Conservation (phyloP, 495 filamentous ascomycete species). For the Podospora australis region DNA sequence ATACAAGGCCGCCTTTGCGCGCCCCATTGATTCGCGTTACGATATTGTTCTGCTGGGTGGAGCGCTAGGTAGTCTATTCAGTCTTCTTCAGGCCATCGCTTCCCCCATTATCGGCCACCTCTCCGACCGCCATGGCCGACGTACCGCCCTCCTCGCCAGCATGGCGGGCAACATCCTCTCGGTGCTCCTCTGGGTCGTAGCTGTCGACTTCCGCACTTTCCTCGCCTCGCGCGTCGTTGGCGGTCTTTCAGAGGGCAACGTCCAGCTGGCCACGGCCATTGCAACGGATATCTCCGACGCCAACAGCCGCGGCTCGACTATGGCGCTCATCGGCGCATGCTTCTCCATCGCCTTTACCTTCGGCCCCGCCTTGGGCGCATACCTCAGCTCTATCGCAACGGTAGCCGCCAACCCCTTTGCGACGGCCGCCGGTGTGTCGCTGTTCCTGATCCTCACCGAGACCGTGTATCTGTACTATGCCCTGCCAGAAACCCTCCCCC, state of each 20-base stretch:
- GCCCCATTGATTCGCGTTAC: constrained; percentile 91
- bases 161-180: constrained; percentile 94
- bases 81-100: constrained; percentile 81
- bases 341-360: constrained; percentile 98
- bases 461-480: constrained; percentile 80
- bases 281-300: constrained; percentile 92
- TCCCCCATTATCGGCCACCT: constrained; percentile 86
- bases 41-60: constrained; percentile 96
- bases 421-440: constrained; percentile 75
- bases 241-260: constrained; percentile 91
- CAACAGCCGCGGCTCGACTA: constrained; percentile 73
- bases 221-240: constrained; percentile 86
- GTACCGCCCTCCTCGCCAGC: constrained; percentile 79
- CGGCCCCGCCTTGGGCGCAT: constrained; percentile 85
- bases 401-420: constrained; percentile 90
- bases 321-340: constrained; percentile 92
- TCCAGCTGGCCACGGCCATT: constrained; percentile 93
- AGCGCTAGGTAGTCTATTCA: constrained; percentile 84
- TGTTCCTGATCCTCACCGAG: constrained; percentile 76
- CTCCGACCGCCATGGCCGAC: constrained; percentile 82
- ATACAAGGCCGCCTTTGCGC: constrained; percentile 90
- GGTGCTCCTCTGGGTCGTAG: constrained; percentile 88
- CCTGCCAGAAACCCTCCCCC: constrained; percentile 83
- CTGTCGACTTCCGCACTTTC: constrained; percentile 92
- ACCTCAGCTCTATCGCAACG: constrained; percentile 62